phyloP scores from a whole-genome alignment of 495 filamentous ascomycete genomes.

The Aspergillus mulundensis region DNA sequence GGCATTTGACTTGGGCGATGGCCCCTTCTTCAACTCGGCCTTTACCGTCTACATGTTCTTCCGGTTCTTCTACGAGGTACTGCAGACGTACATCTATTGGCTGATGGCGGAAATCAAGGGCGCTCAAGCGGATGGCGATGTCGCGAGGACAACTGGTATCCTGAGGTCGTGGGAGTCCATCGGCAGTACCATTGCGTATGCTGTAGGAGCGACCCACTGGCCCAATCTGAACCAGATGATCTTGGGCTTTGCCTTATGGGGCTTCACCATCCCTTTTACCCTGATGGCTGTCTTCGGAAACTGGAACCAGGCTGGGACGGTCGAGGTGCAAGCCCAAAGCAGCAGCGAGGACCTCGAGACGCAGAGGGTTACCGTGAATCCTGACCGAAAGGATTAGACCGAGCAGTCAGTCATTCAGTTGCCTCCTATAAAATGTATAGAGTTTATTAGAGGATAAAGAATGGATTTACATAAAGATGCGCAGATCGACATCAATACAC shows the following conservation, averaged over 20 bases:
- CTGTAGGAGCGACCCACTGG: conserved; percentile 37
- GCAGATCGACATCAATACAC: no score
- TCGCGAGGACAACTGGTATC: conserved; percentile 45
- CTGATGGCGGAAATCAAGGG: conserved; percentile 11
- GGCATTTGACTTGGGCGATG: conserved; percentile 4
- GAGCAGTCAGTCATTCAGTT: no score
- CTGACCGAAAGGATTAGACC: neutral
- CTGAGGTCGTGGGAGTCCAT: conserved; percentile 47
- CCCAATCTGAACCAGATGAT: conserved; percentile 10
- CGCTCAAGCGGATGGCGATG: conserved; percentile 6
- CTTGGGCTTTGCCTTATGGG: conserved; percentile 4
- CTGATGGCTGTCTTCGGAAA: conserved; percentile 3
- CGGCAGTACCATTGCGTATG: conserved; percentile 47
- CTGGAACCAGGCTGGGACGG: neutral
- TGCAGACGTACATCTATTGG: conserved; percentile 19
- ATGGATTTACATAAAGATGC: no score
- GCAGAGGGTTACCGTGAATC: neutral
- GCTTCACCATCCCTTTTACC: conserved; percentile 5
- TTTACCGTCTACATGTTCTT: conserved; percentile 10
- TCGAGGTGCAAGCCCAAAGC: neutral
- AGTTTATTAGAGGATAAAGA: no score
- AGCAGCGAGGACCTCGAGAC: neutral
- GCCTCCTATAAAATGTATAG: no score
- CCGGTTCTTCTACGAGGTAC: conserved; percentile 40
- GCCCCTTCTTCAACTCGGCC: conserved; percentile 2